These are phyloP conservation scores for Hevea brasiliensis DNA, from an alignment of 345 rosid genomes.

Conservation along the genomic window DNA sequence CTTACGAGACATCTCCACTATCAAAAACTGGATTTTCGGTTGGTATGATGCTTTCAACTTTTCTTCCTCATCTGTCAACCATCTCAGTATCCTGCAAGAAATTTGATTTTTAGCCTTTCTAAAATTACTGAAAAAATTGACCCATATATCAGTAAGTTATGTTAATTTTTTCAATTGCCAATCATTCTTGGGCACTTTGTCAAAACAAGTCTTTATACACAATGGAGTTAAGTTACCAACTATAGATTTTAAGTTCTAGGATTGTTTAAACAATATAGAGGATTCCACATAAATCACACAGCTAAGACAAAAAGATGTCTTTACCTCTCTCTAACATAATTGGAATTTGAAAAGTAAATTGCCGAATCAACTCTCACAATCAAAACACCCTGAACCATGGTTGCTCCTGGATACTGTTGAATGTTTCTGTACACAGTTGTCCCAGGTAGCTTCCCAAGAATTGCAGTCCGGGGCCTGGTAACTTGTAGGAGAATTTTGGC, in stretches of 20 bases:
- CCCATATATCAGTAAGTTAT: no score
- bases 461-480: conserved; percentile 84
- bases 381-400: conserved; percentile 70
- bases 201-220: no score
- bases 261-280: not conserved
- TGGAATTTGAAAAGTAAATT: conserved; percentile 94
- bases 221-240: no score
- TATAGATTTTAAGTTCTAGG: not conserved
- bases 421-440: conserved; percentile 80
- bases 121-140: no score
- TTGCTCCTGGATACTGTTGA: conserved; percentile 88
- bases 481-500: conserved; percentile 93
- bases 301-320: not conserved
- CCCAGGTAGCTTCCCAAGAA: conserved; percentile 81
- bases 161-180: no score
- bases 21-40: conserved; percentile 54
- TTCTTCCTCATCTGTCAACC: conserved; percentile 89
- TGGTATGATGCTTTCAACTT: conserved; percentile 36
- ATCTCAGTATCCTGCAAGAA: conserved; percentile 70
- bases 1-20: conserved; percentile 93
- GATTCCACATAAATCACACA: not conserved
- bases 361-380: conserved; percentile 93
- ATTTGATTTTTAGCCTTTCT: not conserved
- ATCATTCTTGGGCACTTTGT: no score
- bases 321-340: conserved; percentile 86